These are phyloP conservation scores for Yamadazyma siamensis DNA, from an alignment of 1,139 yeast species.

Conservation along the genomic window DNA sequence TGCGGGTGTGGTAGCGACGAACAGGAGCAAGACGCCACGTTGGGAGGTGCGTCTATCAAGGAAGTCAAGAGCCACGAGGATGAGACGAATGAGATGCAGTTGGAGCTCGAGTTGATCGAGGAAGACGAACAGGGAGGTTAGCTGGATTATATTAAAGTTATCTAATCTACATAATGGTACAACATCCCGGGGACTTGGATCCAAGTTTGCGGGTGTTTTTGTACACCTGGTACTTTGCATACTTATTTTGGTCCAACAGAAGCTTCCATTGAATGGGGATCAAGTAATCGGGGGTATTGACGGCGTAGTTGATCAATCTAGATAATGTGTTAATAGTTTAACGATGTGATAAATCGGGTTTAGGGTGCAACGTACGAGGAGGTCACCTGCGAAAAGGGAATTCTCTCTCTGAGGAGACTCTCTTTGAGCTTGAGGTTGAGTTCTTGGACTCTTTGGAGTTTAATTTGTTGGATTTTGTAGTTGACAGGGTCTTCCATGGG, in stretches of 20 bases:
- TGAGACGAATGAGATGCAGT: conserved; percentile 30
- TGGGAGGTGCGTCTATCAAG: conserved; percentile 39
- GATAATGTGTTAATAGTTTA: conserved; percentile 10
- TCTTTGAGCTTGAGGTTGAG: conserved; percentile 53
- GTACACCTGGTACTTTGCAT: conserved; percentile 25
- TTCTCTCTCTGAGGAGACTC: conserved; percentile 55
- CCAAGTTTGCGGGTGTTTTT: conserved; percentile 10
- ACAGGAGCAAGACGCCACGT: conserved; percentile 36
- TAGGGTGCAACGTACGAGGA: conserved; percentile 37
- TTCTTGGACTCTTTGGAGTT: conserved; percentile 62
- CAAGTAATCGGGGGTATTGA: conserved; percentile 50
- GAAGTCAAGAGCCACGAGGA: conserved; percentile 45
- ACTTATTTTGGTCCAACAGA: conserved; percentile 45
- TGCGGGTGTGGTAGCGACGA: conserved; percentile 92
- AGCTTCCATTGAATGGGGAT: conserved; percentile 52
- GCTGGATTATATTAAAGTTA: conserved; percentile 1
- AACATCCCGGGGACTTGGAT: conserved; percentile 32
- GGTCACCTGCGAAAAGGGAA: conserved; percentile 69
- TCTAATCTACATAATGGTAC: conserved; percentile 27
- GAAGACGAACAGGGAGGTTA: neutral
- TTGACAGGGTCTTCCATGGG: conserved; percentile 20
- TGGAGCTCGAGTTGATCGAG: conserved; percentile 29
- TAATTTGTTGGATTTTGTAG: conserved; percentile 39
- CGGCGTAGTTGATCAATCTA: conserved; percentile 41
- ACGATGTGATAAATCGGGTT: conserved; percentile 1